phyloP scores from a whole-genome alignment of 2,329 filamentous ascomycete species.

The Rhynchosporium agropyri region DNA sequence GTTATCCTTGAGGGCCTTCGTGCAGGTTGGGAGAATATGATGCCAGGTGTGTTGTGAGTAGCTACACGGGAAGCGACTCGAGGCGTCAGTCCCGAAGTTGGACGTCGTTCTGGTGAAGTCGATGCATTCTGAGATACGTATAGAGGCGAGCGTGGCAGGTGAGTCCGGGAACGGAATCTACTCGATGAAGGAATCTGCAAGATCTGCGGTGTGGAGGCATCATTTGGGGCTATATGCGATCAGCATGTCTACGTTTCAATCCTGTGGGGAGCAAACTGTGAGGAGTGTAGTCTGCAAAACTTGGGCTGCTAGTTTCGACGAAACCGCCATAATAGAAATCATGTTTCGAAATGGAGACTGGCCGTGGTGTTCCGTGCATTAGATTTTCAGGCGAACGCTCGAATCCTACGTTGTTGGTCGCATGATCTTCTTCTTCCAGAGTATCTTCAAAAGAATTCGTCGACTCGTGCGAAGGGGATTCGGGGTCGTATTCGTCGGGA shows the following conservation, averaged over 20 bases:
- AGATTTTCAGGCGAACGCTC: conserved; percentile 18
- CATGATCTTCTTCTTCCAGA: conserved; percentile 9
- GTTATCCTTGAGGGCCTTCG: conserved; percentile 30
- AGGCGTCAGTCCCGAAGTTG: conserved; percentile 34
- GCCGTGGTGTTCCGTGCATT: background rate
- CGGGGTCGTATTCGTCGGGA: background rate
- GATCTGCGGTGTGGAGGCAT: conserved; percentile 38
- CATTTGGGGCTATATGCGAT: conserved; percentile 33
- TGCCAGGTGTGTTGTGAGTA: conserved; percentile 37
- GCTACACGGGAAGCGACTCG: conserved; percentile 34
- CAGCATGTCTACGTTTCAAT: conserved; percentile 21
- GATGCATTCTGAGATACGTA: conserved; percentile 41
- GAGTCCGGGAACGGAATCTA: conserved; percentile 25
- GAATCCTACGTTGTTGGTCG: background rate
- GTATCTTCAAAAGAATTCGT: background rate
- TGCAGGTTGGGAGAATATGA: conserved; percentile 41
- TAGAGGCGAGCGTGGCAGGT: conserved; percentile 41
- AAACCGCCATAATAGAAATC: conserved; percentile 40
- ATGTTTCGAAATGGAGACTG: conserved; percentile 32
- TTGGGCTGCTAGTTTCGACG: conserved; percentile 31
- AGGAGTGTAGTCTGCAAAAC: conserved; percentile 11
- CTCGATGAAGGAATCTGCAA: conserved; percentile 23
- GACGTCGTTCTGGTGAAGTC: conserved; percentile 38
- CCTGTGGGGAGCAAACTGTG: conserved; percentile 30
- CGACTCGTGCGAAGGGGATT: background rate